phyloP scores from a whole-genome alignment of 305 asterid species.

The Ruellia speciosa region DNA sequence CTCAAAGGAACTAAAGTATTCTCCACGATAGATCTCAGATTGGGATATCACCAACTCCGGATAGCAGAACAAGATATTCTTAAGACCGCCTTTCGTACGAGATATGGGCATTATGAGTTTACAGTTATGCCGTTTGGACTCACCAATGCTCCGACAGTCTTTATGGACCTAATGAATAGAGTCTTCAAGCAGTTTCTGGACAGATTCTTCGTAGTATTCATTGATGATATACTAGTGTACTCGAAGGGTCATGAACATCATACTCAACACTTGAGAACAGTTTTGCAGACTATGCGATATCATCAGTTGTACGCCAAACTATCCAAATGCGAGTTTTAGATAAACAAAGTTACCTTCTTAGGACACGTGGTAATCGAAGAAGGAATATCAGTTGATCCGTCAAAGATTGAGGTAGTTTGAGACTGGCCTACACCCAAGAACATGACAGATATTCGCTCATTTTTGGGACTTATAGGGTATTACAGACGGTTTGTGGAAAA shows the following conservation, averaged over 20 bases:
- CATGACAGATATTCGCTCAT: not conserved
- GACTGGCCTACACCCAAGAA: constrained; percentile 1
- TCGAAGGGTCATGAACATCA: not conserved
- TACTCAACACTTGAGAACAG: not conserved
- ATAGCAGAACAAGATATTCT: not conserved
- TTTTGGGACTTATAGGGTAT: not conserved
- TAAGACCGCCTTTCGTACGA: not conserved
- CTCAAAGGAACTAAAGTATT: not conserved
- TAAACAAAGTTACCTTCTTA: not conserved
- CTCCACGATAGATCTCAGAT: not conserved
- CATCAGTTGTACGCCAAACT: not conserved
- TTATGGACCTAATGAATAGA: not conserved
- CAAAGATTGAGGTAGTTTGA: not conserved
- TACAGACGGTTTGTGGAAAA: not conserved
- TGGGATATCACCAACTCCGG: not conserved
- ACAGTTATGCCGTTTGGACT: not conserved
- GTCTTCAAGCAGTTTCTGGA: not conserved
- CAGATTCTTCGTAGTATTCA: not conserved
- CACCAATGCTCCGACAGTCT: not conserved
- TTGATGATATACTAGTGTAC: not conserved
- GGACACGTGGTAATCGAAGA: not conserved
- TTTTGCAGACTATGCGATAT: not conserved
- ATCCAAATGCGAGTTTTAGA: constrained; percentile 13
- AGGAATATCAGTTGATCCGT: not conserved
- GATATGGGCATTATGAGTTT: not conserved